phyloP scores from a whole-genome alignment of 371 early-diverging fungal genomes.

The Mucor velutinosus region DNA sequence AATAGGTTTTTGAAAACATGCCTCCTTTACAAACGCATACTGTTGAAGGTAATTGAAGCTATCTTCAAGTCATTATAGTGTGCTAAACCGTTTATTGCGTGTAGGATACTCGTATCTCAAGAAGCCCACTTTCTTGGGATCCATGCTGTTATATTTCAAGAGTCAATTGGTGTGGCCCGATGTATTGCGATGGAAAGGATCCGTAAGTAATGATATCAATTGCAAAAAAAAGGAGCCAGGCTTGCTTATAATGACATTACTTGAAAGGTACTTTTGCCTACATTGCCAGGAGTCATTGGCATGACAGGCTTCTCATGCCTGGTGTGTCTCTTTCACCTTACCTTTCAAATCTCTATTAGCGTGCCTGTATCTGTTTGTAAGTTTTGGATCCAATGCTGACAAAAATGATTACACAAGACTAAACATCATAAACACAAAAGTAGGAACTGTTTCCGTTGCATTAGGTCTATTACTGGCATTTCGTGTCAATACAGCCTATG shows the following conservation, averaged over 20 bases:
- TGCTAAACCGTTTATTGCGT: neutral
- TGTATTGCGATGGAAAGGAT: slow-evolving; percentile 45
- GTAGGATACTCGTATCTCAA: slow-evolving; percentile 24
- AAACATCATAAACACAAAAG: slow-evolving; percentile 13
- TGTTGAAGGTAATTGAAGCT: slow-evolving; percentile 19
- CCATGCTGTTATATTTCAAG: slow-evolving; percentile 12
- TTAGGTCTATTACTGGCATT: slow-evolving; percentile 77
- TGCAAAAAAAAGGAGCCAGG: neutral
- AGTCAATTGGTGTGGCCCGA: slow-evolving; percentile 38
- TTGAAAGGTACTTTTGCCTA: slow-evolving; percentile 36
- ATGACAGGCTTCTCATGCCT: slow-evolving; percentile 35
- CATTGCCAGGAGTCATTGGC: slow-evolving; percentile 29
- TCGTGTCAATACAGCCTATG: slow-evolving; percentile 81
- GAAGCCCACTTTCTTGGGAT: slow-evolving; percentile 12
- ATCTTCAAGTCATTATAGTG: neutral
- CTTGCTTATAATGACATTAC: neutral
- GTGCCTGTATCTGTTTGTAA: slow-evolving; percentile 47
- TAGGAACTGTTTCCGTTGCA: slow-evolving; percentile 58
- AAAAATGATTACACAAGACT: neutral
- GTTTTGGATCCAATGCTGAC: slow-evolving; percentile 1
- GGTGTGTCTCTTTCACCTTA: slow-evolving; percentile 31
- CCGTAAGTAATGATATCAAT: slow-evolving; percentile 23
- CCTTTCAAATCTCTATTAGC: slow-evolving; percentile 25
- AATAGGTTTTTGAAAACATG: slow-evolving; percentile 3
- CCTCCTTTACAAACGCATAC: slow-evolving; percentile 18